These are phyloP conservation scores for Phytophthora idaei DNA, from an alignment of 352 stramenopile species.

Conservation along the genomic window DNA sequence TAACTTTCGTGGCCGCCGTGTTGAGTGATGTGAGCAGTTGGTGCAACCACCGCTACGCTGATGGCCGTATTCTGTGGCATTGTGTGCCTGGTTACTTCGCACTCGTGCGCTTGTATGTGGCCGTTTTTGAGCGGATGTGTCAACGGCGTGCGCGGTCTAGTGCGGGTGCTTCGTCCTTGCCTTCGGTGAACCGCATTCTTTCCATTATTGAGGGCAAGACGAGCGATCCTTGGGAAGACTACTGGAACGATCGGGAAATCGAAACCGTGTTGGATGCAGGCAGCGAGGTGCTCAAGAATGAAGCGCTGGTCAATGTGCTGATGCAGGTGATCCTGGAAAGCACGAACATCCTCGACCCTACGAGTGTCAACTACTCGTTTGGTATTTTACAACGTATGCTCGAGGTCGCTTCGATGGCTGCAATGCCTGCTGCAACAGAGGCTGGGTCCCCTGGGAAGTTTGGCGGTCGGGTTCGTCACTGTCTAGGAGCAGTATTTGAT, in stretches of 20 bases:
- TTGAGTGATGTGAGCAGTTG: constrained; percentile 67
- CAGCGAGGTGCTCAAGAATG: constrained; percentile 72
- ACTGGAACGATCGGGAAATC: constrained; percentile 72
- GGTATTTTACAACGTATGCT: constrained; percentile 80
- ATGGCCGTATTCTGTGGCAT: constrained; percentile 67
- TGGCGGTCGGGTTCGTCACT: constrained; percentile 41
- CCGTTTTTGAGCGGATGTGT: constrained; percentile 79
- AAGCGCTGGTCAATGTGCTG: constrained; percentile 70
- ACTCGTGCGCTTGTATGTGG: constrained; percentile 67
- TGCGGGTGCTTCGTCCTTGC: constrained; percentile 32
- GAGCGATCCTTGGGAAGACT: constrained; percentile 73
- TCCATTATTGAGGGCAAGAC: constrained; percentile 59
- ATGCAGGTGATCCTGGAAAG: constrained; percentile 83
- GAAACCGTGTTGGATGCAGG: constrained; percentile 61
- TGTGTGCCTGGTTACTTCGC: constrained; percentile 81
- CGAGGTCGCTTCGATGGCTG: constrained; percentile 55
- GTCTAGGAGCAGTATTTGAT: constrained; percentile 61
- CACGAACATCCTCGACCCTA: constrained; percentile 83
- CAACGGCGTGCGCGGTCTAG: constrained; percentile 59
- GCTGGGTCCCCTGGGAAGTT: constrained; percentile 23
- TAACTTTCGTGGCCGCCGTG: constrained; percentile 75
- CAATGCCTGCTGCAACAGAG: constrained; percentile 33
- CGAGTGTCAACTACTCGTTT: constrained; percentile 87
- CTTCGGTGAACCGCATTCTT: constrained; percentile 62
- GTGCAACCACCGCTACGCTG: constrained; percentile 50